Conservation (phyloP, 1,284 basidiomycete species). For the Apiotrichum laibachii region DNA sequence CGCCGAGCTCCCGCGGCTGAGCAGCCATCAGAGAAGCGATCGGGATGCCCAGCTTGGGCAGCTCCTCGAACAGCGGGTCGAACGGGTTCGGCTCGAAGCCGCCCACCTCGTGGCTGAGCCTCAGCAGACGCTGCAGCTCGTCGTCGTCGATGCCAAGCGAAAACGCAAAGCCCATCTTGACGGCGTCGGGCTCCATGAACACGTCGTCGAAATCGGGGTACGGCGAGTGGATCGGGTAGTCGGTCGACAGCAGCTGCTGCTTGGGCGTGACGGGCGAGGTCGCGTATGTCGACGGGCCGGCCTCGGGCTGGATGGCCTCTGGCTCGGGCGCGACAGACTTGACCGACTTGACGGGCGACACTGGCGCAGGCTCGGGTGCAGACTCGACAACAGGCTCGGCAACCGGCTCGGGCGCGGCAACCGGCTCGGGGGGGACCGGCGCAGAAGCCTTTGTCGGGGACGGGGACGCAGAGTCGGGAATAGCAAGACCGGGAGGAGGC, state of each 20-base stretch:
- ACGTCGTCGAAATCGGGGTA: conserved; percentile 79
- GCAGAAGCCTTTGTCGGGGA: not conserved
- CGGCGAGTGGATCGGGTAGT: conserved; percentile 60
- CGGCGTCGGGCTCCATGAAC: conserved; percentile 37
- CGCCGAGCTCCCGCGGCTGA: conserved; percentile 7
- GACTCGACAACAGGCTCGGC: not conserved
- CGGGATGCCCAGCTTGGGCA: conserved; percentile 28
- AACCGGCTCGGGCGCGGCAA: conserved; percentile 2
- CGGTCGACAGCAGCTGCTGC: conserved; percentile 18
- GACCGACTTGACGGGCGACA: conserved; percentile 5
- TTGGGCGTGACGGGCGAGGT: conserved; percentile 18
- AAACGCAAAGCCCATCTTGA: conserved; percentile 42
- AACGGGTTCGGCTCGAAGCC: conserved; percentile 43
- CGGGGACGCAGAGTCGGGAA: not conserved
- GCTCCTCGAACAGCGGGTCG: conserved; percentile 26
- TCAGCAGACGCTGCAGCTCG: conserved; percentile 28
- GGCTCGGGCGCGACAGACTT: not conserved
- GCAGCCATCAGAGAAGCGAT: conserved; percentile 20
- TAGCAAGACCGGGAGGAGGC: conserved; percentile 19
- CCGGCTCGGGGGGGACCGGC: not conserved
- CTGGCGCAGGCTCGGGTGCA: not conserved
- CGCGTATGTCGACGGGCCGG: conserved; percentile 40
- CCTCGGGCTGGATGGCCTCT: conserved; percentile 32
- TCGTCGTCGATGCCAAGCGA: conserved; percentile 31
- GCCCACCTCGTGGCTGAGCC: conserved; percentile 21